Evolutionary conservation across 2,329 filamentous ascomycete genomes (phyloP).

Genomic region (Epichloe scottii): DNA sequence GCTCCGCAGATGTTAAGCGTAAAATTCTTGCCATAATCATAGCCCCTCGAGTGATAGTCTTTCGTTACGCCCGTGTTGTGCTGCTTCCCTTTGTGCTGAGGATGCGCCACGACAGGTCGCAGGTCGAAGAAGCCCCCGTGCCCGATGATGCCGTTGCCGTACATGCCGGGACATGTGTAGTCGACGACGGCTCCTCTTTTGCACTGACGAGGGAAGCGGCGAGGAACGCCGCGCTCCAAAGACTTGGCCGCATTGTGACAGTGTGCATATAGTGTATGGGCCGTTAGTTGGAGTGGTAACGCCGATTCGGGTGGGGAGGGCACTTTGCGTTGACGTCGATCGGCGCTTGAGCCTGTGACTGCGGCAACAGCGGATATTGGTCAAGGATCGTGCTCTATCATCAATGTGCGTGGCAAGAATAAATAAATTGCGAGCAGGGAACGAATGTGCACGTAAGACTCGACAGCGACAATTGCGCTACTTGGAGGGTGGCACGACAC

Average conservation of each 20-base stretch:
- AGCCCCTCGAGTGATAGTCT: constrained; percentile 55
- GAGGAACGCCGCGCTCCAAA: constrained; percentile 21
- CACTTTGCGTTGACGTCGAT: neutral
- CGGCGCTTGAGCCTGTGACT: neutral
- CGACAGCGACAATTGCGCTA: too few relatives aligned
- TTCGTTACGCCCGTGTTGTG: constrained; percentile 29
- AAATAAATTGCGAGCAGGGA: too few relatives aligned
- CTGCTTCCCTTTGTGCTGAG: constrained; percentile 30
- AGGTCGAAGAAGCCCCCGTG: constrained; percentile 48
- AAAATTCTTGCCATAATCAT: constrained; percentile 71
- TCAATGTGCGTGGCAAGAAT: too few relatives aligned
- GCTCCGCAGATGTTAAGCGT: constrained; percentile 71
- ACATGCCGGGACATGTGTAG: constrained; percentile 34
- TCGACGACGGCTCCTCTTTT: constrained; percentile 26
- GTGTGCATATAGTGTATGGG: neutral
- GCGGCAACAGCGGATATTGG: too few relatives aligned
- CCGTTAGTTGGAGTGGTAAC: neutral
- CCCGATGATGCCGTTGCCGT: constrained; percentile 43
- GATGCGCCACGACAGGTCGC: constrained; percentile 38
- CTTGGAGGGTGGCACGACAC: too few relatives aligned
- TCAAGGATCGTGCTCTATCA: too few relatives aligned
- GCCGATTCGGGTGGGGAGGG: neutral
- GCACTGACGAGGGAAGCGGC: constrained; percentile 21
- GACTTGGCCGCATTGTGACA: constrained; percentile 15
- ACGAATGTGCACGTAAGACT: too few relatives aligned